Percentiles rank a stretch among this genome's conserved stretches.
Conservation (phyloP, 345 rosid genomes). For the Acer negundo region DNA sequence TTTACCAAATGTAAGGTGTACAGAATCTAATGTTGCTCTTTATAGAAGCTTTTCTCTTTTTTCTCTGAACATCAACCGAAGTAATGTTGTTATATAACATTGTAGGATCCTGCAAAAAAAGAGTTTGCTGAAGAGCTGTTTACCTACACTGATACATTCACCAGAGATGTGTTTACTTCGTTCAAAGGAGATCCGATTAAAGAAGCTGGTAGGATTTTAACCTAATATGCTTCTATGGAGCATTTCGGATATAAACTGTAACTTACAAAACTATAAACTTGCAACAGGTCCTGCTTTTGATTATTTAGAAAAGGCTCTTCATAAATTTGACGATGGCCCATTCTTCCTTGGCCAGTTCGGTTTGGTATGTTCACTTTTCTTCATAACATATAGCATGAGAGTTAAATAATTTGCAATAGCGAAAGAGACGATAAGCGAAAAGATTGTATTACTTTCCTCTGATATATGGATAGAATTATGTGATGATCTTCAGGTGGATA, state of each 20-base stretch:
- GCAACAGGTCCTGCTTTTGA: slow-evolving; percentile 68
- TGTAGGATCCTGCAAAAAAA: slow-evolving; percentile 69
- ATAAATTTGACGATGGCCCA: slow-evolving; percentile 76
- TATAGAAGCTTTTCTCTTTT: background rate
- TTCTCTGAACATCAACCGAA: background rate
- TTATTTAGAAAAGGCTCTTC: slow-evolving; percentile 66
- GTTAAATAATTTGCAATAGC: too few species aligned
- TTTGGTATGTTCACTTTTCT: slow-evolving; percentile 46
- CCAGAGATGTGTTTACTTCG: slow-evolving; percentile 35
- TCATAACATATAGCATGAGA: background rate
- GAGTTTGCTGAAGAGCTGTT: slow-evolving; percentile 68
- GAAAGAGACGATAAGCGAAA: background rate
- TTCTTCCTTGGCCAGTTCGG: slow-evolving; percentile 85
- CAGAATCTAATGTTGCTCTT: background rate
- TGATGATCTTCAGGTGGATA: slow-evolving; percentile 56
- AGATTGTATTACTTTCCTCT: background rate
- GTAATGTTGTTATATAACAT: slow-evolving; percentile 14
- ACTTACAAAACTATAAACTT: slow-evolving; percentile 17
- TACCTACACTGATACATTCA: slow-evolving; percentile 58
- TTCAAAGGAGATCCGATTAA: slow-evolving; percentile 63
- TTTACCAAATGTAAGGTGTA: slow-evolving; percentile 52
- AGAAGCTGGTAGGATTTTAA: slow-evolving; percentile 52
- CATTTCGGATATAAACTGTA: background rate
- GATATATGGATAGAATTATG: background rate
- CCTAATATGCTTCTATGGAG: background rate